Conservation (phyloP, 495 filamentous ascomycete species). For the Penicillium paradoxum region DNA sequence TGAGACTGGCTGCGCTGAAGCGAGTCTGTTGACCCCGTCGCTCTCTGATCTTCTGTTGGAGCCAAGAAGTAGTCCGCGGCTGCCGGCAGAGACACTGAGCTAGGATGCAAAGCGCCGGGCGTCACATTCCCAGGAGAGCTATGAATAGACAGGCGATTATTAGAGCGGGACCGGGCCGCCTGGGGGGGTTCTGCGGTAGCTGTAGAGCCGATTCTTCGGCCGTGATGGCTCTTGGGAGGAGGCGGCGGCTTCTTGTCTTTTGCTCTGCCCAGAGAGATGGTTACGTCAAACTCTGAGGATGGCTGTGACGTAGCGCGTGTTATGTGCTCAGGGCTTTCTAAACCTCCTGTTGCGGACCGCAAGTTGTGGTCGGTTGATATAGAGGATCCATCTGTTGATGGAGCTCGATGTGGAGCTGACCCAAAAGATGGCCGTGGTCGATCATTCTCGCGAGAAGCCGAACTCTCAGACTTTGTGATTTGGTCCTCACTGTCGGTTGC, state of each 20-base stretch:
- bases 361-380: constrained; percentile 7
- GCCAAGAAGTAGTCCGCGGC: constrained; percentile 34
- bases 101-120: constrained; percentile 39
- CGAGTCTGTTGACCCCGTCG: constrained; percentile 19
- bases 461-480: constrained; percentile 2
- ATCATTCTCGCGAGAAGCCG: constrained; percentile 12
- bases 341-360: constrained; percentile 7
- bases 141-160: constrained; percentile 30
- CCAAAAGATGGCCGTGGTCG: constrained; percentile 18
- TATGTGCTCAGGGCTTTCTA: not conserved
- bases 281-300: constrained; percentile 28
- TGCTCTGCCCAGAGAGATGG: constrained; percentile 26
- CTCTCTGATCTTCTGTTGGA: constrained; percentile 8
- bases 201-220: constrained; percentile 55
- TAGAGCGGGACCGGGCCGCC: constrained; percentile 20
- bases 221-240: constrained; percentile 61
- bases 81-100: constrained; percentile 44
- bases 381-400: constrained; percentile 23
- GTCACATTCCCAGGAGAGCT: constrained; percentile 20
- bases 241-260: constrained; percentile 47
- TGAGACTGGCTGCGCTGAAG: constrained; percentile 36
- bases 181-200: constrained; percentile 24
- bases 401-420: constrained; percentile 27
- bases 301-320: constrained; percentile 31
- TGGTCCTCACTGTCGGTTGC: constrained; percentile 24